Percentiles rank a stretch among this genome's conserved stretches.
These are phyloP conservation scores for Coniferiporia sulphurascens DNA, from an alignment of 1,284 basidiomycete genomes.

Conservation along the genomic window DNA sequence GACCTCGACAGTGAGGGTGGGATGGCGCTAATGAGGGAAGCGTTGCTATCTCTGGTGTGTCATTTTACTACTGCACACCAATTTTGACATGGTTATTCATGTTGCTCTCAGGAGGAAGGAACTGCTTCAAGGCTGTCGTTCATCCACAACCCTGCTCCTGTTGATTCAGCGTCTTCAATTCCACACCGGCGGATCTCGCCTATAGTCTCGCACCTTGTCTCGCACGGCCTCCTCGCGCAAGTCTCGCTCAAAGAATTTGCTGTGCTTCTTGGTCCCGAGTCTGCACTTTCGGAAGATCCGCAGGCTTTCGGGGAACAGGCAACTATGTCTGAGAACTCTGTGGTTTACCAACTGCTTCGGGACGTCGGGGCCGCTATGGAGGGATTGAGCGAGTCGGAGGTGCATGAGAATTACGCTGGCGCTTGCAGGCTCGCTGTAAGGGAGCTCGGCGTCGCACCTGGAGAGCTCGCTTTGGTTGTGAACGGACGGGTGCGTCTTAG, in stretches of 20 bases:
- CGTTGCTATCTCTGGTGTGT: conserved; percentile 62
- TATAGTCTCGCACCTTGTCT: conserved; percentile 43
- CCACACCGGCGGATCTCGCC: conserved; percentile 20
- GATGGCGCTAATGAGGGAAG: conserved; percentile 50
- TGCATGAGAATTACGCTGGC: conserved; percentile 39
- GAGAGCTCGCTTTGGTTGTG: conserved; percentile 59
- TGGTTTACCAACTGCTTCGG: conserved; percentile 32
- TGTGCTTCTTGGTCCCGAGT: conserved; percentile 4
- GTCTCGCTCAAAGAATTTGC: conserved; percentile 23
- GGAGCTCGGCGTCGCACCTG: conserved; percentile 51
- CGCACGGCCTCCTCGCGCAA: conserved; percentile 34
- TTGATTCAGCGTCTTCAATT: conserved; percentile 1
- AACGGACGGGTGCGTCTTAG: conserved; percentile 71
- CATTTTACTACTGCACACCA: not conserved
- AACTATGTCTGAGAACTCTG: conserved; percentile 32
- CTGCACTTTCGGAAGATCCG: conserved; percentile 19
- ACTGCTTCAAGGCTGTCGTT: conserved; percentile 53
- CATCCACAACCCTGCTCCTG: conserved; percentile 51
- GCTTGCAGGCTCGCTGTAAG: conserved; percentile 42
- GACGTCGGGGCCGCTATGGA: conserved; percentile 30
- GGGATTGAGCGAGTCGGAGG: conserved; percentile 25
- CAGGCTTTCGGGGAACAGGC: conserved; percentile 31
- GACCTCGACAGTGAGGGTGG: conserved; percentile 73
- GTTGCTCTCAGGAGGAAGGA: conserved; percentile 34
- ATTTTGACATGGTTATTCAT: conserved; percentile 3